Conservation (phyloP, 352 stramenopile genomes). For the Thraustotheca clavata region DNA sequence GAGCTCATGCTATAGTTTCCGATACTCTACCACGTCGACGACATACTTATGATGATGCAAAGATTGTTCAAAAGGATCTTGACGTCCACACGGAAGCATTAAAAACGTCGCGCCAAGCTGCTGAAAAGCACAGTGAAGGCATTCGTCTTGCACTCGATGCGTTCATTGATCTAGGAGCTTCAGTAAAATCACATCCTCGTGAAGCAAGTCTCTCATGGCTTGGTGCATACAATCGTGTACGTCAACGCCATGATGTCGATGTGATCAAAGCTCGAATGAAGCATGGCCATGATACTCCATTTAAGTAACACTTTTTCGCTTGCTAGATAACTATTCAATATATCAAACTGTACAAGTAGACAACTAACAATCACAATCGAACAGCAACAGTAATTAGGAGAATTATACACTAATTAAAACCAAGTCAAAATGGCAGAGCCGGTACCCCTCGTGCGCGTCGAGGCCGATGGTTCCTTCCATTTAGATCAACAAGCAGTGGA, state of each 20-base stretch:
- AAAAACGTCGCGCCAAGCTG: conserved; percentile 60
- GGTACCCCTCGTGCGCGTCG: conserved; percentile 73
- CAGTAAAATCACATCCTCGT: conserved; percentile 5
- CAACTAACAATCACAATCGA: conserved; percentile 1
- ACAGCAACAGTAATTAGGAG: conserved; percentile 7
- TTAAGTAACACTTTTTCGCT: neutral
- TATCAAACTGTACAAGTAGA: neutral
- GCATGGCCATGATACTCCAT: conserved; percentile 1
- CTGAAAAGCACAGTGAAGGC: conserved; percentile 32
- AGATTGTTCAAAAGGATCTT: conserved; percentile 62
- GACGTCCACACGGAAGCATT: conserved; percentile 54
- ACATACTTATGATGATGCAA: conserved; percentile 74
- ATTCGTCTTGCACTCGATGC: conserved; percentile 14
- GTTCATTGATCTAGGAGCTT: conserved; percentile 15
- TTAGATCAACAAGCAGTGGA: conserved; percentile 66
- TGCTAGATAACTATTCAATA: neutral
- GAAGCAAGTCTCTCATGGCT: conserved; percentile 11
- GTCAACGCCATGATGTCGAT: conserved; percentile 13
- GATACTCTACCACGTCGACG: conserved; percentile 56
- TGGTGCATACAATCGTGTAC: conserved; percentile 16
- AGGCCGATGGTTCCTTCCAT: conserved; percentile 65
- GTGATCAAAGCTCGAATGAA: conserved; percentile 14
- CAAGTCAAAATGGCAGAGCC: conserved; percentile 4
- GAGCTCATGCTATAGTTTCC: conserved; percentile 29
- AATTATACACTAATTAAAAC: neutral